These are phyloP conservation scores for Sordaria brevicollis DNA, from an alignment of 495 filamentous ascomycete species.

Conservation along the genomic window DNA sequence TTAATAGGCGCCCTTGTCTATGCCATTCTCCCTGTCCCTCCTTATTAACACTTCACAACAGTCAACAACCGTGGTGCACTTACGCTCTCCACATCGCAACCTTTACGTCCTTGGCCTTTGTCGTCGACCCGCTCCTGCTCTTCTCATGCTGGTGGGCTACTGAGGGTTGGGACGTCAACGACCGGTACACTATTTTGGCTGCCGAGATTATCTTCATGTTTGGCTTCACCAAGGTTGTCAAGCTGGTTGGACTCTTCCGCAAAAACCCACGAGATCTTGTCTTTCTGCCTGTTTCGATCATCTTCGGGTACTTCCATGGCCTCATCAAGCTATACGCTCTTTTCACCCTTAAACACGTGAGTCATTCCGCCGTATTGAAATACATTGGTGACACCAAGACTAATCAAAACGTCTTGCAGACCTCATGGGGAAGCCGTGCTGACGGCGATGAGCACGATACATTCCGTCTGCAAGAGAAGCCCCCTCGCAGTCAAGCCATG, in stretches of 20 bases:
- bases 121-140: constrained; percentile 54
- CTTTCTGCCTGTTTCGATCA: constrained; percentile 59
- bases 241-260: constrained; percentile 62
- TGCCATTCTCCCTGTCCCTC: neutral
- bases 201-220: constrained; percentile 42
- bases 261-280: constrained; percentile 59
- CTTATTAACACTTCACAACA: constrained; percentile 15
- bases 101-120: constrained; percentile 57
- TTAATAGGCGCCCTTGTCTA: neutral
- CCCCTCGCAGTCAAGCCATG: constrained; percentile 36
- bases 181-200: constrained; percentile 35
- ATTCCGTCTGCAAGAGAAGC: constrained; percentile 42
- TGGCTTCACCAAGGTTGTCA: constrained; percentile 62
- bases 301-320: constrained; percentile 72
- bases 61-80: constrained; percentile 62
- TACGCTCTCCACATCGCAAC: constrained; percentile 70
- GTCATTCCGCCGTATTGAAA: constrained; percentile 10
- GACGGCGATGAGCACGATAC: constrained; percentile 55
- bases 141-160: constrained; percentile 42
- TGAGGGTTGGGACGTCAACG: constrained; percentile 30
- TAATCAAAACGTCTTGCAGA: constrained; percentile 31
- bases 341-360: constrained; percentile 59
- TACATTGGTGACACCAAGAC: neutral
- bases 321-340: constrained; percentile 68
- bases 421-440: constrained; percentile 59